A percentile compares a stretch with the other conserved stretches of the same genome.
These are phyloP conservation scores for Ettlia oleoabundans DNA, from an alignment of 139 green algal genomes.

Conservation along the genomic window DNA sequence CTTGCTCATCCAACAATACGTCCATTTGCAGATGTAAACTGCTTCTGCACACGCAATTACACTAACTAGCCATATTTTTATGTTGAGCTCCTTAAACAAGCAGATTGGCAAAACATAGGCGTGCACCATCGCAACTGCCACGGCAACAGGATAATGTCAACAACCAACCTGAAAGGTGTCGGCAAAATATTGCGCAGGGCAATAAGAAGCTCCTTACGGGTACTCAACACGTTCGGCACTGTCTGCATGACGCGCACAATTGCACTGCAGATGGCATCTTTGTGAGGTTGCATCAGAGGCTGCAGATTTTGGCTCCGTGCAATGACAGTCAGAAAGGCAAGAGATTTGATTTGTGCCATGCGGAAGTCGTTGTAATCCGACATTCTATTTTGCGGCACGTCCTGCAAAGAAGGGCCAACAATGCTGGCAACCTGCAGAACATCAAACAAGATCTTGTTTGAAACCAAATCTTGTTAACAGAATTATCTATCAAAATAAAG, in stretches of 20 bases:
- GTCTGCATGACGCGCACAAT: slow-evolving; percentile 56
- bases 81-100: too few species aligned
- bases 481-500: background rate
- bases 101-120: too few species aligned
- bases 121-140: too few species aligned
- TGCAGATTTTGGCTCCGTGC: slow-evolving; percentile 32
- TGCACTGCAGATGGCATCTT: slow-evolving; percentile 35
- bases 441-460: slow-evolving; percentile 10
- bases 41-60: background rate
- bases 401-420: background rate
- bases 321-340: slow-evolving; percentile 65
- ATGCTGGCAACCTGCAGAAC: background rate
- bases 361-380: slow-evolving; percentile 74
- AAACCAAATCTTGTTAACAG: slow-evolving; percentile 5
- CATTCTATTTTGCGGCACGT: slow-evolving; percentile 25
- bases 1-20: slow-evolving; percentile 78
- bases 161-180: slow-evolving; percentile 57
- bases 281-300: slow-evolving; percentile 31
- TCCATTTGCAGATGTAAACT: slow-evolving; percentile 52
- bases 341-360: slow-evolving; percentile 62
- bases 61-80: slow-evolving; percentile 29
- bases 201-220: slow-evolving; percentile 88
- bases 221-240: slow-evolving; percentile 70
- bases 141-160: background rate
- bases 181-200: slow-evolving; percentile 74